Percentiles rank a stretch among this genome's conserved stretches.
These are phyloP conservation scores for Pterocarpus macrocarpus DNA, from an alignment of 306 rosid species.

Conservation along the genomic window DNA sequence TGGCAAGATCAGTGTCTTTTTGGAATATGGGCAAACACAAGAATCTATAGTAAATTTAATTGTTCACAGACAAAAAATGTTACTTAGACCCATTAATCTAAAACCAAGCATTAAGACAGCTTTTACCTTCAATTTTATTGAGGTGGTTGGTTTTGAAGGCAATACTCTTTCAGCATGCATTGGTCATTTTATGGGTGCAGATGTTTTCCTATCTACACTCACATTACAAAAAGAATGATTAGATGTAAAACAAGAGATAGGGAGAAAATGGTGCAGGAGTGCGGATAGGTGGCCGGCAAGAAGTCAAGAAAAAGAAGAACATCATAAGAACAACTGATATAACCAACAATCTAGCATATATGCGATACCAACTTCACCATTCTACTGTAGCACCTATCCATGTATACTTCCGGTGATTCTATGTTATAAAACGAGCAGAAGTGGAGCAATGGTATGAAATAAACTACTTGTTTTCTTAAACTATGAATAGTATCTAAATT, in stretches of 20 bases:
- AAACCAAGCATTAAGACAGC: slow-evolving; percentile 23
- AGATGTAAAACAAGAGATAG: not conserved
- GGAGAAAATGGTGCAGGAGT: slow-evolving; percentile 15
- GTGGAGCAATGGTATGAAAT: too few species aligned
- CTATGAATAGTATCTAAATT: too few species aligned
- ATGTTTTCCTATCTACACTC: slow-evolving; percentile 59
- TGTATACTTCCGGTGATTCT: not conserved
- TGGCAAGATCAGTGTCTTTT: slow-evolving; percentile 47
- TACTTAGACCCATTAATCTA: slow-evolving; percentile 26
- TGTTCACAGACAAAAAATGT: slow-evolving; percentile 8
- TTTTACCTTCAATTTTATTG: slow-evolving; percentile 61
- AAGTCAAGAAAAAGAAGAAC: slow-evolving; percentile 8
- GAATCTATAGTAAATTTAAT: slow-evolving; percentile 26
- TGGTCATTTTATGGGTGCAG: slow-evolving; percentile 51
- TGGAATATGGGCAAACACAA: slow-evolving; percentile 47
- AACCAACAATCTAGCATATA: not conserved
- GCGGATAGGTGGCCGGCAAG: not conserved
- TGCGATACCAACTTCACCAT: slow-evolving; percentile 21
- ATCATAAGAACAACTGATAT: not conserved
- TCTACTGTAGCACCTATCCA: slow-evolving; percentile 2
- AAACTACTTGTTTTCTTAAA: too few species aligned
- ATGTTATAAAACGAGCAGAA: too few species aligned
- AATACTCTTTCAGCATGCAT: slow-evolving; percentile 57
- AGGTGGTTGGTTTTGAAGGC: slow-evolving; percentile 55
- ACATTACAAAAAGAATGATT: slow-evolving; percentile 33